phyloP scores from a whole-genome alignment of 2,329 filamentous ascomycete genomes.

The Leptographium procerum region DNA sequence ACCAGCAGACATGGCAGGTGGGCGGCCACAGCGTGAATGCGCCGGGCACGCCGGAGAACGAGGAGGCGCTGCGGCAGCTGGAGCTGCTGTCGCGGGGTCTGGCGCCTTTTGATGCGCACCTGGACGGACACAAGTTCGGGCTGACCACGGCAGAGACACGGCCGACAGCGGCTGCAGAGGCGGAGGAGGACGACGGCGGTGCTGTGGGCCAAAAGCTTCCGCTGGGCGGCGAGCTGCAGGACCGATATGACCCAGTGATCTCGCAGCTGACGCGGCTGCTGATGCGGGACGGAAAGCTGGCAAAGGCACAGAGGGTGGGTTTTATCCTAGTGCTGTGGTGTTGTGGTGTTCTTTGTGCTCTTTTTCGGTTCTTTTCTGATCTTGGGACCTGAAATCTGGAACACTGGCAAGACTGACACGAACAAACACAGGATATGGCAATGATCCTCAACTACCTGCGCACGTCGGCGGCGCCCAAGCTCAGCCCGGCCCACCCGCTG shows the following conservation, averaged over 20 bases:
- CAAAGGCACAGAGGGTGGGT: slow-evolving; percentile 74
- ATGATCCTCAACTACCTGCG: slow-evolving; percentile 75
- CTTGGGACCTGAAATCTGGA: too few species aligned
- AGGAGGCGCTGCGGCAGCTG: slow-evolving; percentile 27
- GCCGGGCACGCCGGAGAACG: slow-evolving; percentile 27
- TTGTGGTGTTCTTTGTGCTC: background rate
- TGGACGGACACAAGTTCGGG: slow-evolving; percentile 63
- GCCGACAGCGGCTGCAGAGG: background rate
- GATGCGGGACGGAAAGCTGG: slow-evolving; percentile 86
- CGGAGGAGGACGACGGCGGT: background rate
- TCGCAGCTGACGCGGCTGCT: slow-evolving; percentile 81
- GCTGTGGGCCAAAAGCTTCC: slow-evolving; percentile 29
- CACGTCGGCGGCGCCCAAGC: slow-evolving; percentile 66
- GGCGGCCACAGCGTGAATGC: background rate
- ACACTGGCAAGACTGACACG: too few species aligned
- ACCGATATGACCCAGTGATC: slow-evolving; percentile 77
- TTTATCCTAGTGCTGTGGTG: slow-evolving; percentile 1
- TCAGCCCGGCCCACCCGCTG: slow-evolving; percentile 59
- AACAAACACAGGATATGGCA: slow-evolving; percentile 84
- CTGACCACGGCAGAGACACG: slow-evolving; percentile 38
- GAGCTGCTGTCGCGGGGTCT: slow-evolving; percentile 22
- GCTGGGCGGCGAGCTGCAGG: slow-evolving; percentile 52
- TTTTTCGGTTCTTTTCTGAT: background rate
- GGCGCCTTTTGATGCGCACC: slow-evolving; percentile 18
- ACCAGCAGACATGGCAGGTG: background rate